Percentiles rank a stretch among this genome's conserved stretches.
phyloP scores from a whole-genome alignment of 1,284 basidiomycete genomes.

The Cryptococcus deneoformans region DNA sequence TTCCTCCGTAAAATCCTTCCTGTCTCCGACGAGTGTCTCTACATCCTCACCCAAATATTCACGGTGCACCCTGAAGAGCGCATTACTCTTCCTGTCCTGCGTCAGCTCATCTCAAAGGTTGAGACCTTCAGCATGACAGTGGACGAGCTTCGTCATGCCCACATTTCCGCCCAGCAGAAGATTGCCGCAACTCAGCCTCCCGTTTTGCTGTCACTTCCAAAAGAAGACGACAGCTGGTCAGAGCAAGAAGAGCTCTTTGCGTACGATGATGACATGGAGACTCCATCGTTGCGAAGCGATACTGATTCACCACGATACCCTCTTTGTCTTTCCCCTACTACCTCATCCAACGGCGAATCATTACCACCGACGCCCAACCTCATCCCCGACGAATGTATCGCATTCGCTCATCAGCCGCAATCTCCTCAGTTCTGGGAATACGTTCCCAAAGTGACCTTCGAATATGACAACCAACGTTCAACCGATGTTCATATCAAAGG shows the following conservation, averaged over 20 bases:
- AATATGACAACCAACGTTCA: too few relatives aligned
- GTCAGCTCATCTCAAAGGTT: constrained; percentile 58
- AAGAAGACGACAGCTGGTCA: constrained; percentile 18
- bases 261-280: constrained; percentile 34
- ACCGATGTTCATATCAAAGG: too few relatives aligned
- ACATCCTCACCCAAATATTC: constrained; percentile 61
- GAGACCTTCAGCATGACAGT: constrained; percentile 66
- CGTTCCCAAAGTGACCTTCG: too few relatives aligned
- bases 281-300: constrained; percentile 41
- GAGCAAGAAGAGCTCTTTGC: constrained; percentile 25
- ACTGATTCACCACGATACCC: constrained; percentile 34
- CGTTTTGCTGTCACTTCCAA: constrained; percentile 9
- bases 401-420: too few relatives aligned
- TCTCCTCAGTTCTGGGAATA: too few relatives aligned
- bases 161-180: constrained; percentile 28
- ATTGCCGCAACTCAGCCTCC: neutral
- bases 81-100: constrained; percentile 64
- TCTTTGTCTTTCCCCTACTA: constrained; percentile 27
- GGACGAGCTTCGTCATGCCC: constrained; percentile 54
- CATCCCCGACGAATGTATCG: neutral
- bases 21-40: constrained; percentile 54
- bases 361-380: constrained; percentile 36
- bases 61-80: constrained; percentile 57
- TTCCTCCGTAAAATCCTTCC: constrained; percentile 70
- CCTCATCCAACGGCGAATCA: constrained; percentile 33